Evolutionary conservation across 1,284 basidiomycete species (phyloP).

Genomic region (Melampsora allii-populina): DNA sequence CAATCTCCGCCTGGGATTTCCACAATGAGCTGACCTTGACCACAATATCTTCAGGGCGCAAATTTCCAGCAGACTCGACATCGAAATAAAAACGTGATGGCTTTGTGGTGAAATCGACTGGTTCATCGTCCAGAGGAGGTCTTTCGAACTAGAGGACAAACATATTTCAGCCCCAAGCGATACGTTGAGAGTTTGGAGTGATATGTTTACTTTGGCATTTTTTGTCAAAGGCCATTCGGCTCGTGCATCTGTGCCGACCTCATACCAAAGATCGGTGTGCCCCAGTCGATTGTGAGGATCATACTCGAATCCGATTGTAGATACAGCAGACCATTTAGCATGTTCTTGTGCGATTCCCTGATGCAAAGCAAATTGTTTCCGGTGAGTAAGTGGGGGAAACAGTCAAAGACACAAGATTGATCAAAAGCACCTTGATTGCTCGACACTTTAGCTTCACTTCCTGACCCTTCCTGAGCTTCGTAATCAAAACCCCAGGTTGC

Average conservation of each 20-base stretch:
- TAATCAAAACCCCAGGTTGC: constrained; percentile 65
- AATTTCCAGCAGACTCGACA: constrained; percentile 83
- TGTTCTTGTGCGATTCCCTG: constrained; percentile 98
- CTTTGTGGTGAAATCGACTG: constrained; percentile 81
- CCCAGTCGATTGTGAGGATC: constrained; percentile 96
- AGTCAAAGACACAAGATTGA: constrained; percentile 1
- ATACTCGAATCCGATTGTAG: constrained; percentile 94
- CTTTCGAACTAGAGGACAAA: constrained; percentile 63
- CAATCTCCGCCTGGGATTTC: neutral
- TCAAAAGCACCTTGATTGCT: constrained; percentile 76
- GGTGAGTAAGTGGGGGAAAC: neutral
- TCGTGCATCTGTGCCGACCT: constrained; percentile 58
- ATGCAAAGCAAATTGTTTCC: neutral
- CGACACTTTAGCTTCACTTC: constrained; percentile 81
- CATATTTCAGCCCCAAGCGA: constrained; percentile 49
- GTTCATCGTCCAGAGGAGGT: constrained; percentile 68
- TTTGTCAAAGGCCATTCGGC: constrained; percentile 77
- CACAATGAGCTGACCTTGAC: constrained; percentile 62
- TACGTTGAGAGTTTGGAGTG: neutral
- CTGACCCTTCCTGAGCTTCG: constrained; percentile 90
- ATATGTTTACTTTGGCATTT: constrained; percentile 59
- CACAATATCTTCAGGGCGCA: constrained; percentile 81
- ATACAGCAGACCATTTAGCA: constrained; percentile 97
- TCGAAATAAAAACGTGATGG: constrained; percentile 85
- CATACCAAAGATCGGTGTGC: constrained; percentile 95